phyloP scores from a whole-genome alignment of 2,329 filamentous ascomycete species.

The Apiospora sp. region DNA sequence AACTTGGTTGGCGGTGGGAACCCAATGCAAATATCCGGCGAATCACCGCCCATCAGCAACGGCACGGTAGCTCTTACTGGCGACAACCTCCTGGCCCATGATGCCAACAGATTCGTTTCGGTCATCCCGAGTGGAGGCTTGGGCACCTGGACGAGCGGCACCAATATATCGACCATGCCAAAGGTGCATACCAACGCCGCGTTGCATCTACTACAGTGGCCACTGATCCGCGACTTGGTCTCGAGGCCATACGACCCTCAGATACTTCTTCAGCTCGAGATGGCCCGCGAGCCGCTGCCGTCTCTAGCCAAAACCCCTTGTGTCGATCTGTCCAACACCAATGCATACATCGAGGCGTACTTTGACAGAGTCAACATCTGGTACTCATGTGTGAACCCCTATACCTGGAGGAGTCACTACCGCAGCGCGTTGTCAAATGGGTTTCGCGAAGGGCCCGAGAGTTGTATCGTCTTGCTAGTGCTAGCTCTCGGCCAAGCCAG shows the following conservation, averaged over 20 bases:
- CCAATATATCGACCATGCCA: slow-evolving; percentile 86
- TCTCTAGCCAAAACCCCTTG: slow-evolving; percentile 69
- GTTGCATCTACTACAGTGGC: slow-evolving; percentile 81
- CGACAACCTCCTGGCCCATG: slow-evolving; percentile 61
- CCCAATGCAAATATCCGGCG: slow-evolving; percentile 63
- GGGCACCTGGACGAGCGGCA: slow-evolving; percentile 72
- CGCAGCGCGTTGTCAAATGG: slow-evolving; percentile 77
- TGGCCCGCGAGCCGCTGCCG: slow-evolving; percentile 78
- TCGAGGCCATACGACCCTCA: slow-evolving; percentile 81
- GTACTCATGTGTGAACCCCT: slow-evolving; percentile 87
- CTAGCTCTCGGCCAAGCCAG: slow-evolving; percentile 80
- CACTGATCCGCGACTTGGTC: slow-evolving; percentile 79
- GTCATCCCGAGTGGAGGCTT: slow-evolving; percentile 70
- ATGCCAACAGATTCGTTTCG: slow-evolving; percentile 57
- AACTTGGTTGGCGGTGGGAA: slow-evolving; percentile 63
- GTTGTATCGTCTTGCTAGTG: slow-evolving; percentile 82
- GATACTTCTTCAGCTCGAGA: slow-evolving; percentile 81
- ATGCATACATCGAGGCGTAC: slow-evolving; percentile 79
- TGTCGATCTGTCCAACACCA: slow-evolving; percentile 77
- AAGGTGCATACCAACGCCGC: slow-evolving; percentile 85
- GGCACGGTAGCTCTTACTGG: slow-evolving; percentile 64
- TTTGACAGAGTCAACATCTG: slow-evolving; percentile 84
- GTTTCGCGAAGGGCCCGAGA: slow-evolving; percentile 81
- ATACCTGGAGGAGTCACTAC: slow-evolving; percentile 80
- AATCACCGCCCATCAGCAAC: slow-evolving; percentile 71